Base-by-base conservation (phyloP, 2,329 filamentous ascomycete species). In the Claviceps arundinis region DNA sequence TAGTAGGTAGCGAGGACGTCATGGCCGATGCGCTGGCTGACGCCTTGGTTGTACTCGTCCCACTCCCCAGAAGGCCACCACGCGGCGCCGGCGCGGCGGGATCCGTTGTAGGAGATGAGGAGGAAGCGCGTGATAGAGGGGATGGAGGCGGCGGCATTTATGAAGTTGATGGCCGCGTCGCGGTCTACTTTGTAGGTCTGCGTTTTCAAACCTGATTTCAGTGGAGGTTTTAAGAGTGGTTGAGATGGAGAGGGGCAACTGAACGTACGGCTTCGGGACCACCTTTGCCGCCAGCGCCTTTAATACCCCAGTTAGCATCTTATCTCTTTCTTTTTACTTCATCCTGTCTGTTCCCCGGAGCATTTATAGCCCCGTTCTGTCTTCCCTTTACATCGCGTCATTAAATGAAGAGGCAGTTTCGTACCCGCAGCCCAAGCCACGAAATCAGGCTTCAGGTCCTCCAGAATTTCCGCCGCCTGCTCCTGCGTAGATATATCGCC, bases 391-490 rank as follows among this genome's bases (percentile, higher is more conserved):
- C 14, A 5, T 14, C 11, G 13, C 11, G 37, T 5, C n/a, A 17
- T 22, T 3, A 22, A 22, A 22, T 22, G 19, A n/a, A 13, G 6
- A n/a, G 6, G 6, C 2, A 40, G 11, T 38, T 14, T 41, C 71
- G 44, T 63, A 80, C 81, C 83, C 17, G 84, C 83, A 57, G 76
- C 80, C 79, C 80, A 87, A 56, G 85, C 76, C 34, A 87, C 73
- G 64, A 81, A 85, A 63, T 87, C 81, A 1, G 78, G 71, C 63
- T 76, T 74, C 19, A 81, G 77, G 58, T 75, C 70, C 56, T 78
- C 72, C 41, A 91, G 65, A 53, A 90, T 76, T 38, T 68, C 70
- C 58, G 77, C 71, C 1, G 85, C 87, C 56, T 84, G 77, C 0
- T 68, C 70, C 49, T 81, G 74, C 50, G 70, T 79, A 64, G 79